phyloP scores from a whole-genome alignment of 371 early-diverging fungal genomes.

The Apophysomyces elegans region DNA sequence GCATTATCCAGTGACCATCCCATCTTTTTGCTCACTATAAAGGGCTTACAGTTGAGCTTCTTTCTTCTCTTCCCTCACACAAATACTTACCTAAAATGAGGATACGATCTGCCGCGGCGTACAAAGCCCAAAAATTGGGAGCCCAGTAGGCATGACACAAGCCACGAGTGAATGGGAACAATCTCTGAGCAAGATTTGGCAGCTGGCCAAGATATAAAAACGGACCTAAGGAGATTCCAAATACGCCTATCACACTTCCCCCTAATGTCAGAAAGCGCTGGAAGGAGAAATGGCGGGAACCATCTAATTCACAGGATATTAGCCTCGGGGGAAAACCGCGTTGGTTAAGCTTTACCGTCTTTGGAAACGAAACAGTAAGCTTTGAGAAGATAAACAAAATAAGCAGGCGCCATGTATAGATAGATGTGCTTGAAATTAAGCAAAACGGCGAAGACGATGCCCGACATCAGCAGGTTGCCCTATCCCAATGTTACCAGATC shows the following conservation, averaged over 20 bases:
- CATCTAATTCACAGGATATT: no score
- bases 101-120: conserved; percentile 81
- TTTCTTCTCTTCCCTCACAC: conserved; percentile 3
- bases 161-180: conserved; percentile 97
- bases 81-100: conserved; percentile 53
- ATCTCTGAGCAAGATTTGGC: conserved; percentile 79
- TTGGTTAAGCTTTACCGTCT: conserved; percentile 16
- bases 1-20: conserved; percentile 49
- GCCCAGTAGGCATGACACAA: conserved; percentile 98
- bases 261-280: conserved; percentile 67
- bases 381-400: conserved; percentile 88
- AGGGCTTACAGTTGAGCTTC: not conserved
- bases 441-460: conserved; percentile 82
- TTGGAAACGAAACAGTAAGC: conserved; percentile 75
- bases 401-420: conserved; percentile 93
- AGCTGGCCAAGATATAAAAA: conserved; percentile 71
- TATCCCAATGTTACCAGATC: conserved; percentile 20
- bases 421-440: conserved; percentile 97
- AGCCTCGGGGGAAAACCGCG: not conserved
- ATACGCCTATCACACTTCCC: conserved; percentile 64
- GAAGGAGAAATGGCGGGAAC: conserved; percentile 36
- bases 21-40: conserved; percentile 42
- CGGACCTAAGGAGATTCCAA: conserved; percentile 84
- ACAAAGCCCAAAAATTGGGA: conserved; percentile 97
- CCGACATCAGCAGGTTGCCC: conserved; percentile 72